These are phyloP conservation scores for Phellinidium pouzarii DNA, from an alignment of 1,284 basidiomycete genomes.

Conservation along the genomic window DNA sequence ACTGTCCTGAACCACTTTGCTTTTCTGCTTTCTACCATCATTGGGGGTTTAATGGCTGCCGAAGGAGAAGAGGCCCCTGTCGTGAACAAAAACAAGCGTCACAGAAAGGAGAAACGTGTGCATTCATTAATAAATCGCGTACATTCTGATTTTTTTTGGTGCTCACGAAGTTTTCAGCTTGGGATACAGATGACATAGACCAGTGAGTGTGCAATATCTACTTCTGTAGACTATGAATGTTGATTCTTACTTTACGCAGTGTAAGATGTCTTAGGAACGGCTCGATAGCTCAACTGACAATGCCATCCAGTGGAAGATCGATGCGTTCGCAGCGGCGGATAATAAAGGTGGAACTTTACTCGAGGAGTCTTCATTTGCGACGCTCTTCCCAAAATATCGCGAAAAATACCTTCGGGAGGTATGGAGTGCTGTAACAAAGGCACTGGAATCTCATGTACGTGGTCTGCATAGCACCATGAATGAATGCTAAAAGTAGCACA, in stretches of 20 bases:
- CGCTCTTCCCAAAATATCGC: constrained; percentile 97
- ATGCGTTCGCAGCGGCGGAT: constrained; percentile 68
- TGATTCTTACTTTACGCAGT: constrained; percentile 24
- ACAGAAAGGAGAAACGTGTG: constrained; percentile 89
- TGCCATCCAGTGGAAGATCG: constrained; percentile 79
- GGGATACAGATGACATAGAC: constrained; percentile 99
- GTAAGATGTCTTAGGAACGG: constrained; percentile 24
- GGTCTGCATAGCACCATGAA: neutral
- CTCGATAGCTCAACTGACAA: neutral
- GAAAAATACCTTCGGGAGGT: constrained; percentile 94
- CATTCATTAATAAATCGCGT: constrained; percentile 11
- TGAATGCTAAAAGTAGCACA: constrained; percentile 27
- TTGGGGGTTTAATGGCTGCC: constrained; percentile 37
- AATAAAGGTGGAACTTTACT: constrained; percentile 81
- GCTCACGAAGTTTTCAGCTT: constrained; percentile 48
- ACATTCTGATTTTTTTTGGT: neutral
- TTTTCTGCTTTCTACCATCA: neutral
- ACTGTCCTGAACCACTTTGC: neutral
- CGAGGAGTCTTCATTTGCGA: constrained; percentile 96
- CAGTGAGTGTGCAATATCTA: constrained; percentile 57
- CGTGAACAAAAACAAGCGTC: constrained; percentile 79
- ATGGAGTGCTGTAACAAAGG: constrained; percentile 89
- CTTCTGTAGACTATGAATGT: constrained; percentile 13
- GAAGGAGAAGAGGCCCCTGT: constrained; percentile 35
- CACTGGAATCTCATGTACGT: constrained; percentile 75